Percentiles rank a stretch among this genome's conserved stretches.
Conservation (phyloP, 306 rosid genomes). For the Potentilla sterilis region DNA sequence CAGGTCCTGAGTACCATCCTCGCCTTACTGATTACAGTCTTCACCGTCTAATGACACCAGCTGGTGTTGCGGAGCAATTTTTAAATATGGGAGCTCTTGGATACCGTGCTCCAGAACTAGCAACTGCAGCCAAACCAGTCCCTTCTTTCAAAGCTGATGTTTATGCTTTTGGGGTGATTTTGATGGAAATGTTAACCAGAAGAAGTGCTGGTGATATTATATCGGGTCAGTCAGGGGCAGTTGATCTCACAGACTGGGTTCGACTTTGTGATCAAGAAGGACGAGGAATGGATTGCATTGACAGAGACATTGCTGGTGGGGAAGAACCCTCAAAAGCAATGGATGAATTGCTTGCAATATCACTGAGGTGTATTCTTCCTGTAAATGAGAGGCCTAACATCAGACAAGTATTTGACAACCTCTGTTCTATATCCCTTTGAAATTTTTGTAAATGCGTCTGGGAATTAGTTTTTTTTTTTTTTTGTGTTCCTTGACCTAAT, state of each 20-base stretch:
- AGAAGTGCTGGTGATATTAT: constrained; percentile 97
- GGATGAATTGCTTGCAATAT: constrained; percentile 76
- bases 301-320: constrained; percentile 86
- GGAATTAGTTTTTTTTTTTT: constrained; percentile 71
- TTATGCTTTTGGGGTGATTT: constrained; percentile 87
- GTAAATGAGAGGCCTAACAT: constrained; percentile 99
- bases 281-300: constrained; percentile 88
- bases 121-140: constrained; percentile 62
- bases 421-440: constrained; percentile 74
- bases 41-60: constrained; percentile 87
- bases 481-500: constrained; percentile 75
- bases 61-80: constrained; percentile 89
- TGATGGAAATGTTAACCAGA: constrained; percentile 88
- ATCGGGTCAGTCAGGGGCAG: constrained; percentile 92
- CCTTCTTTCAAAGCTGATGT: constrained; percentile 93
- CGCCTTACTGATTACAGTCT: constrained; percentile 79
- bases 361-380: constrained; percentile 92
- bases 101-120: constrained; percentile 88
- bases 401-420: constrained; percentile 91
- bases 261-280: constrained; percentile 93
- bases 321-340: constrained; percentile 76
- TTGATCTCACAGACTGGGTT: constrained; percentile 98
- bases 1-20: constrained; percentile 60
- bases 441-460: constrained; percentile 72
- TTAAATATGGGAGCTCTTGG: constrained; percentile 95